A percentile compares a stretch with the other conserved stretches of the same genome.
Evolutionary conservation across 176 grass and related monocot genomes (phyloP).

Genomic region (Eragrostis nindensis): DNA sequence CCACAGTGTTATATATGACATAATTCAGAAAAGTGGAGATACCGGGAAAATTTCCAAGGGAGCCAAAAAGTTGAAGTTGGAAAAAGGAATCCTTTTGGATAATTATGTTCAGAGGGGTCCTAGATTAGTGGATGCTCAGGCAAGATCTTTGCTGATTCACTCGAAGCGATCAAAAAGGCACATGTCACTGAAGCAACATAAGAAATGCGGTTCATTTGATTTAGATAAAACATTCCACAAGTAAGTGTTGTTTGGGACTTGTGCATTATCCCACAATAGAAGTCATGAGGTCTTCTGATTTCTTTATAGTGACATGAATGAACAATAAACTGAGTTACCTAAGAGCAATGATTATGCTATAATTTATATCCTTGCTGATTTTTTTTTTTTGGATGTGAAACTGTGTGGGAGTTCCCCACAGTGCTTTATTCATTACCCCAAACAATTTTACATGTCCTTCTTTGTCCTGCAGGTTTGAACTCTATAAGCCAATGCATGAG

Average conservation of each 20-base stretch:
- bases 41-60: constrained; percentile 52
- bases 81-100: constrained; percentile 62
- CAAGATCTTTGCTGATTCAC: constrained; percentile 56
- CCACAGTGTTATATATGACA: constrained; percentile 56
- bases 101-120: constrained; percentile 59
- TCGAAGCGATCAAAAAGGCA: constrained; percentile 65
- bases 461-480: constrained; percentile 68
- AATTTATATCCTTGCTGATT: constrained; percentile 8
- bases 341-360: not conserved
- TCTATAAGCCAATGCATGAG: constrained; percentile 86
- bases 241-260: constrained; percentile 32
- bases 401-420: too few relatives aligned
- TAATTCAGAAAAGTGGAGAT: constrained; percentile 68
- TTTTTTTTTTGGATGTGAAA: too few relatives aligned
- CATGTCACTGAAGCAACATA: constrained; percentile 75
- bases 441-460: constrained; percentile 26
- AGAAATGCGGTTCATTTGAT: constrained; percentile 67
- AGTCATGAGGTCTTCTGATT: not conserved
- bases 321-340: constrained; percentile 11
- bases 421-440: too few relatives aligned
- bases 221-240: constrained; percentile 50
- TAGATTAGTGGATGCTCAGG: constrained; percentile 52
- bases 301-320: constrained; percentile 14
- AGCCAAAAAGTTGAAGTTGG: constrained; percentile 63
- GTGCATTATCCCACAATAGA: not conserved